A percentile compares a stretch with the other conserved stretches of the same genome.
Evolutionary conservation across 768 basidiomycete genomes (phyloP).

Genomic region (Agrocybe praecox): DNA sequence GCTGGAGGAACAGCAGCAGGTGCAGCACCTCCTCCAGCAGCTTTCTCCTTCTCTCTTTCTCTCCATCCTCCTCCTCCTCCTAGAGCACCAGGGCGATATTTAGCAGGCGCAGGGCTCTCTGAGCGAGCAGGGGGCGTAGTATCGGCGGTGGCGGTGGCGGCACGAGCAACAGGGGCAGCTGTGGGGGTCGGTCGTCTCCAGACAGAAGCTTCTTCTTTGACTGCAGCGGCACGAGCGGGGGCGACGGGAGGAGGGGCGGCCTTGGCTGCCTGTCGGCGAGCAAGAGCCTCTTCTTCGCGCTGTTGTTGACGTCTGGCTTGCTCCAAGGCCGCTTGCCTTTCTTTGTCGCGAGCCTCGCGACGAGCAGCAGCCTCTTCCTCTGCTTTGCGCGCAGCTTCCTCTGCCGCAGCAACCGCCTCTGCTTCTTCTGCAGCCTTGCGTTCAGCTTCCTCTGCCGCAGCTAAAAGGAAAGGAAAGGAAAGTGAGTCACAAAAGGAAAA

Average conservation of each 20-base stretch:
- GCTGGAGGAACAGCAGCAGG: conserved; percentile 2
- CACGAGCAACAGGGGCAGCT: conserved; percentile 13
- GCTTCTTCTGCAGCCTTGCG: conserved; percentile 48
- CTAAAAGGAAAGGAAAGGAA: conserved; percentile 7
- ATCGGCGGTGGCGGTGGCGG: neutral
- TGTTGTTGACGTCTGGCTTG: conserved; percentile 59
- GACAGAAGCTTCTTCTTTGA: conserved; percentile 11
- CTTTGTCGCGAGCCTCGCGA: conserved; percentile 55
- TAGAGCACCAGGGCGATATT: conserved; percentile 46
- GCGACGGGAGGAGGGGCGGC: conserved; percentile 27
- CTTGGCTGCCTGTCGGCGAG: conserved; percentile 37
- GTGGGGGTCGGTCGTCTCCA: conserved; percentile 18
- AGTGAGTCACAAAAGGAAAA: neutral
- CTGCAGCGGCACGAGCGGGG: conserved; percentile 8
- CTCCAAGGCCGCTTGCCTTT: conserved; percentile 53
- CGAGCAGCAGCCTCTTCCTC: conserved; percentile 56
- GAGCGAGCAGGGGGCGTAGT: conserved; percentile 46
- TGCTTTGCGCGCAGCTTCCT: conserved; percentile 60
- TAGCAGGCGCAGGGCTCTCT: conserved; percentile 58
- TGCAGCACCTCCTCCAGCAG: conserved; percentile 18
- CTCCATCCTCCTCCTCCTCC: conserved; percentile 60
- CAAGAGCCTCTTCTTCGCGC: conserved; percentile 74
- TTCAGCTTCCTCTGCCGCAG: conserved; percentile 55
- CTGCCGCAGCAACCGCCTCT: conserved; percentile 45
- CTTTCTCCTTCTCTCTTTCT: conserved; percentile 51